These are phyloP conservation scores for Fusarium sp. DNA, from an alignment of 2,329 filamentous ascomycete species.

Conservation along the genomic window DNA sequence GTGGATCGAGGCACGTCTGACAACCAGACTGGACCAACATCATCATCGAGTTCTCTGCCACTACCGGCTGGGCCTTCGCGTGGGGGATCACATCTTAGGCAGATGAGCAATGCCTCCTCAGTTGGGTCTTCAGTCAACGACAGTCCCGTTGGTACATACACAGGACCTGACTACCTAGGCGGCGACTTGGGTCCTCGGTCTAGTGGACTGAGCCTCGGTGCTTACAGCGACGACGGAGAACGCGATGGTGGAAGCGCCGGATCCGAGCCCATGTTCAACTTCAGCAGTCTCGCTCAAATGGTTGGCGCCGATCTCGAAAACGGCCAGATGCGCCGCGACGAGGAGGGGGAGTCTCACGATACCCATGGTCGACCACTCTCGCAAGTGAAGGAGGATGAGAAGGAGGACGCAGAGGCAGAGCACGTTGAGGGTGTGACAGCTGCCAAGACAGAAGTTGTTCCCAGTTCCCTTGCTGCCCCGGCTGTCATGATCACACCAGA, in stretches of 20 bases:
- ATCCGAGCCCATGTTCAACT: slow-evolving; percentile 88
- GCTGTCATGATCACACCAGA: slow-evolving; percentile 61
- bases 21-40: slow-evolving; percentile 41
- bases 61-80: slow-evolving; percentile 63
- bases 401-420: slow-evolving; percentile 48
- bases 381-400: slow-evolving; percentile 53
- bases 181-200: slow-evolving; percentile 59
- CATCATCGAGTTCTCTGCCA: slow-evolving; percentile 54
- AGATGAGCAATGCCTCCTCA: slow-evolving; percentile 89
- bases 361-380: slow-evolving; percentile 46
- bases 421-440: slow-evolving; percentile 41
- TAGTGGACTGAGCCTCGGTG: slow-evolving; percentile 64
- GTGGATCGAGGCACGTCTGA: slow-evolving; percentile 64
- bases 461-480: slow-evolving; percentile 46
- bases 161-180: slow-evolving; percentile 46
- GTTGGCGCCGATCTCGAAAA: slow-evolving; percentile 73
- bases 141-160: slow-evolving; percentile 66
- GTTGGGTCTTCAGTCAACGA: slow-evolving; percentile 81
- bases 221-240: slow-evolving; percentile 60
- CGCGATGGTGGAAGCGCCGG: slow-evolving; percentile 61
- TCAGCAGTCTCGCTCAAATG: slow-evolving; percentile 85
- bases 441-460: slow-evolving; percentile 5
- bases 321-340: slow-evolving; percentile 48
- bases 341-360: slow-evolving; percentile 41
- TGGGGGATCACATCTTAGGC: slow-evolving; percentile 77